Evolutionary conservation across 169 alveolate species (phyloP), one percentile per base, ranked within the genome.

Genomic region (Plasmodium berghei): DNA sequence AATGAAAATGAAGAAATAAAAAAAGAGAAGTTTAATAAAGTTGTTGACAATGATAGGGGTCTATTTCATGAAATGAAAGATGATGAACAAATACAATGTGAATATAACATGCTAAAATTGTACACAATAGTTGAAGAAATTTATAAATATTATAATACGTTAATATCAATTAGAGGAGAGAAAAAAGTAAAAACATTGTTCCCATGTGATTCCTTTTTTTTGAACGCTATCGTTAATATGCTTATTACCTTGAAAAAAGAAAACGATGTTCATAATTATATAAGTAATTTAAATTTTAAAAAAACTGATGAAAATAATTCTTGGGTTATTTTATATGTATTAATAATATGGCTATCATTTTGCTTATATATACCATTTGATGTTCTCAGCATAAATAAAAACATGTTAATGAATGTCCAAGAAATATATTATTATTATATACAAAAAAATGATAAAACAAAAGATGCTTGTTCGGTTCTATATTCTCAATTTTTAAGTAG

Each of bases 381-480:
- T 9, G 34, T 77, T 16, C 14, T 14, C 9, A 55, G 56, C 49
- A 24, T 77, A 9, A 67, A 70, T 6, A 52, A 22, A n/a, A 28
- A 49, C 67, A 64, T 77, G 2, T 59, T 64, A 66, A 16, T 18
- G 34, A 48, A 66, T 16, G 54, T 77, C 67, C 69, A 77, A 49
- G 89, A 77, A 64, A 77, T 77, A 64, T 77, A 52, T 77, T 77
- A 64, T 59, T 77, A 77, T 70, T 77, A 77, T 70, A 59, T 77
- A 24, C 58, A 56, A 70, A 63, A 64, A 70, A 63, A 77, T 58
- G 89, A 77, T 16, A 77, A 77, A 66, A 55, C 89, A 45, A 77
- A 77, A 58, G 89, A 77, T 40, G 89, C 89, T 0, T 77, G 89
- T 63, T 77, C 89, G 28, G 49, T 77, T 10, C 14, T 77, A 45